phyloP scores from a whole-genome alignment of 108 stramenopile genomes.

The Nannochloropsis salina region DNA sequence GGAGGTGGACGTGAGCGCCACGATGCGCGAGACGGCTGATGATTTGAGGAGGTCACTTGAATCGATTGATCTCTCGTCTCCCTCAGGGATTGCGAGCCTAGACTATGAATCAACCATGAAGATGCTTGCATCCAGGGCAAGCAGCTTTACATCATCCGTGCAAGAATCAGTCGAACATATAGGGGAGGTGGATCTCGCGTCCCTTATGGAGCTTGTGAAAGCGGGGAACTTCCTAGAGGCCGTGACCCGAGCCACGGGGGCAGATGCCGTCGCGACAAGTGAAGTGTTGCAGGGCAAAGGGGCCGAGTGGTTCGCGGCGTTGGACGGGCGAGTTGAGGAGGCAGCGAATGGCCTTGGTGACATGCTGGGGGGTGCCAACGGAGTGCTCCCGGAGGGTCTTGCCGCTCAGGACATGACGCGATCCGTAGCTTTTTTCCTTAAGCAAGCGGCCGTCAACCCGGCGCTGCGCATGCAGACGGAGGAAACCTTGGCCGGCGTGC shows the following conservation, averaged over 20 bases:
- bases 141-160: not conserved
- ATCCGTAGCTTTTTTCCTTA: not conserved
- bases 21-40: not conserved
- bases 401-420: not conserved
- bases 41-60: not conserved
- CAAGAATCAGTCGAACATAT: not conserved
- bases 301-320: not conserved
- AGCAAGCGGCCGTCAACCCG: not conserved
- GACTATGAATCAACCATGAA: not conserved
- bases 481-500: not conserved
- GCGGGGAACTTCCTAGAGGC: not conserved
- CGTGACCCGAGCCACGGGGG: not conserved
- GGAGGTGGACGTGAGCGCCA: not conserved
- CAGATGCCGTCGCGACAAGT: not conserved
- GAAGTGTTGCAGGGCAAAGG: not conserved
- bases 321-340: not conserved
- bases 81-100: too few relatives aligned
- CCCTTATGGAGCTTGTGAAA: not conserved
- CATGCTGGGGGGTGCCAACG: conserved; percentile 14
- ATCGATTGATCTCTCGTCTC: too few relatives aligned
- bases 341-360: not conserved
- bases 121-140: not conserved
- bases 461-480: not conserved
- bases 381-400: not conserved
- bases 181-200: not conserved